These are phyloP conservation scores for Venturiaceae sp. DNA, from an alignment of 2,329 filamentous ascomycete genomes.

Conservation along the genomic window DNA sequence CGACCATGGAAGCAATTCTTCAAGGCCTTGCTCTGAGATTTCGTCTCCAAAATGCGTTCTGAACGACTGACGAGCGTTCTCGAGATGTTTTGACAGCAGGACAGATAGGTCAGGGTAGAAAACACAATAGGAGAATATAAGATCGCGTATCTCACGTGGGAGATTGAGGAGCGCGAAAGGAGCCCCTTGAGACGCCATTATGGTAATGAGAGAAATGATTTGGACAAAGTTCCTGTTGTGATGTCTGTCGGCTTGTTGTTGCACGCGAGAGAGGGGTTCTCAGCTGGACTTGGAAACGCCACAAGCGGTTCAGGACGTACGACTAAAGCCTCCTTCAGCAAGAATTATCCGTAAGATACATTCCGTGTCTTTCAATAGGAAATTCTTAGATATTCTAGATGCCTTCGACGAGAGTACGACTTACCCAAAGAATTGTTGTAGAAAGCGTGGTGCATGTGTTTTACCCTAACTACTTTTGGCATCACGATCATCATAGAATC, in stretches of 20 bases:
- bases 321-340: too few species aligned
- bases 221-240: not conserved
- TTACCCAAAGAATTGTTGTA: too few species aligned
- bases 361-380: too few species aligned
- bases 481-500: not conserved
- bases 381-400: too few species aligned
- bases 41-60: not conserved
- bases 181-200: not conserved
- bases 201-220: not conserved
- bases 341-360: too few species aligned
- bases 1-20: not conserved
- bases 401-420: too few species aligned
- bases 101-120: not conserved
- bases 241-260: not conserved
- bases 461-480: not conserved
- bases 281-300: too few species aligned
- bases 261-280: too few species aligned
- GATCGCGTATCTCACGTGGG: not conserved
- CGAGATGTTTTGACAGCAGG: not conserved
- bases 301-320: too few species aligned
- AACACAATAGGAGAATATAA: not conserved
- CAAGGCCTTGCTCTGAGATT: not conserved
- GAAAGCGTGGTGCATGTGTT: too few species aligned
- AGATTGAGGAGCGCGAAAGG: not conserved
- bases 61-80: too few species aligned